Evolutionary conservation across 495 filamentous ascomycete genomes (phyloP), one percentile per base, ranked within the genome.

Genomic region (Aspergillus panamensis): DNA sequence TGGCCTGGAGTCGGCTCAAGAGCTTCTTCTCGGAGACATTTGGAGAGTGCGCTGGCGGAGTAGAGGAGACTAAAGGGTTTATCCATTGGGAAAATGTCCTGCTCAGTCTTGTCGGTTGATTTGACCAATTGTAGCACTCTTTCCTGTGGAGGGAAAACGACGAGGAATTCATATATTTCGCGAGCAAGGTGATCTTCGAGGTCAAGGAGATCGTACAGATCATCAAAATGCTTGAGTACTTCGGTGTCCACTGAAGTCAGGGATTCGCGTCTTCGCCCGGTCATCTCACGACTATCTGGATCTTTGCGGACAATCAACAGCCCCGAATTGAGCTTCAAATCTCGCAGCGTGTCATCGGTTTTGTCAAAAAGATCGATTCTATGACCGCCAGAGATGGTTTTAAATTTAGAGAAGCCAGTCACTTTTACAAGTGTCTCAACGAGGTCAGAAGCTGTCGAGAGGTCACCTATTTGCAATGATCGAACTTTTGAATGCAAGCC

Each of bases 151-250:
- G 89, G 87, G 48, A 95, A 90, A 8, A 84, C 81, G 25, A 83
- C 71, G 39, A 96, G 76, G 53, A 96, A 92, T 50, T 83, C 76
- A 66, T 84, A 91, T 8, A 92, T 87, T 85, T 86, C 83, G 62
- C 80, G 75, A n/a, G 88, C 85, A 14, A 94, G 72, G 42, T 78
- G 79, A 57, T 91, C 89, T 42, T 89, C 81, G 67, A 94, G 83
- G 51, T 83, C 82, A 37, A 98, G 80, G 62, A 93, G 85, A 16
- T 84, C 81, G 77, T 93, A 96, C 8, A 98, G 72, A 54, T 92
- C 85, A 53, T 91, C 83, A 66, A 96, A 96, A 70, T 96, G 90
- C 55, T 86, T 83, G 54, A 96, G 71, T 19, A 97, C 85, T 59
- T 92, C 89, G 13, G 78, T 74, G 60, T 96, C 89, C 8, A 92